phyloP scores from a whole-genome alignment of 1,284 basidiomycete species.

The Athelia sp. region DNA sequence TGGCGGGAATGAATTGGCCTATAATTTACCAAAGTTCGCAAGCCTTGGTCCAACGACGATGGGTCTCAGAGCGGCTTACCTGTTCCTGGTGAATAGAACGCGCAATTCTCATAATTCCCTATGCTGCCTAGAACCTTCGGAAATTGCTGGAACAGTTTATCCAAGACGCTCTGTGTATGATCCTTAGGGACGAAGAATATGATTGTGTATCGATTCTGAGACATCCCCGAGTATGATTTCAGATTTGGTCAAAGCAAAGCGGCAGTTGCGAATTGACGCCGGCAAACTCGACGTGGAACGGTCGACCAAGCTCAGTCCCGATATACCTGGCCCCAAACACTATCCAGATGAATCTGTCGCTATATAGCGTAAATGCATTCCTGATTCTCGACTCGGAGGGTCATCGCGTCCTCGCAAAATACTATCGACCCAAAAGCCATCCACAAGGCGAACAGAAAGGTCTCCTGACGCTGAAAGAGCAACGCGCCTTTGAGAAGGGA shows the following conservation, averaged over 20 bases:
- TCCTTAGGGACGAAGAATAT: neutral
- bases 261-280: neutral
- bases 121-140: neutral
- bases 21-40: neutral
- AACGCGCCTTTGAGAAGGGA: conserved; percentile 92
- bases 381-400: conserved; percentile 93
- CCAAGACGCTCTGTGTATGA: neutral
- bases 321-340: neutral
- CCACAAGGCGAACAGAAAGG: conserved; percentile 60
- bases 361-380: conserved; percentile 85
- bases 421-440: conserved; percentile 79
- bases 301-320: neutral
- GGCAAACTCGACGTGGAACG: neutral
- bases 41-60: neutral
- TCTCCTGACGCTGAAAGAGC: conserved; percentile 81
- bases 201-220: neutral
- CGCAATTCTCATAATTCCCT: neutral
- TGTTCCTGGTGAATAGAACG: neutral
- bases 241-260: neutral
- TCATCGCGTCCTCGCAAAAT: conserved; percentile 92
- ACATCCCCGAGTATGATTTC: neutral
- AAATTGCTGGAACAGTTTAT: neutral
- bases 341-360: conserved; percentile 63
- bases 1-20: neutral
- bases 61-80: too few species aligned